Base-by-base conservation (phyloP, 2,329 filamentous ascomycete species). In the Neurospora sp. region DNA sequence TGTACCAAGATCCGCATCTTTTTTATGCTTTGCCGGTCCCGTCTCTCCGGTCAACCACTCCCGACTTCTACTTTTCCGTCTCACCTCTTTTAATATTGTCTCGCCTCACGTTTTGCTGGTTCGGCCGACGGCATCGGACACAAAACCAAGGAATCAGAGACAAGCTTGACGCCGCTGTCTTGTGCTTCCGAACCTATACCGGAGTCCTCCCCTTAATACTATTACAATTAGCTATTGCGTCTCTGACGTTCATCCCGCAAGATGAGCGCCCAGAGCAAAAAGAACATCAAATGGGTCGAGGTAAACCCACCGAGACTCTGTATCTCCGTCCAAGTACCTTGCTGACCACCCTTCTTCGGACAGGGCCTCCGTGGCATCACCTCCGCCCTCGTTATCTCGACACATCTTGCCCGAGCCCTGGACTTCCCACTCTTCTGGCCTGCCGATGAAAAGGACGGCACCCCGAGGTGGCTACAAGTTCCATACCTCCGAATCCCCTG, bases 401-500 rank as follows among this genome's bases (percentile, higher is more conserved):
- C 84, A 70, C 84, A 86, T 75, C 78, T 86, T 40, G 80, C 84
- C 69, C 80, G 84, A 71, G 84, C 83, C 38, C 84, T 82, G 78
- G 83, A 85, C 73, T 86, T 83, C 74, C 76, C 79, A n/a, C 78
- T 86, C 15, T 86, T 85, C 77, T 83, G 80, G 66, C 82, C 83
- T 7, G 78, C 81, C 72, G 82, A 84, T 72, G 78, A 73, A 68
- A 78, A 80, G 71, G 77, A 83, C 66, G 78, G 75, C 3, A 68
- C 79, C 1, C 82, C 84, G 10, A 80, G 82, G 69, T 70, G 86
- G 38, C 79, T 85, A 40, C 84, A 87, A 75, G 78, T 82, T 68
- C 84, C 84, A 4, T 81, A 86, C 71, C 76, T 86, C n/a, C 84
- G 85, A n/a, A 79, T 86, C n/a, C 83, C 84, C 38, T 84, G 81